Base-by-base conservation (phyloP, 2,329 filamentous ascomycete genomes). In the Capronia americana region DNA sequence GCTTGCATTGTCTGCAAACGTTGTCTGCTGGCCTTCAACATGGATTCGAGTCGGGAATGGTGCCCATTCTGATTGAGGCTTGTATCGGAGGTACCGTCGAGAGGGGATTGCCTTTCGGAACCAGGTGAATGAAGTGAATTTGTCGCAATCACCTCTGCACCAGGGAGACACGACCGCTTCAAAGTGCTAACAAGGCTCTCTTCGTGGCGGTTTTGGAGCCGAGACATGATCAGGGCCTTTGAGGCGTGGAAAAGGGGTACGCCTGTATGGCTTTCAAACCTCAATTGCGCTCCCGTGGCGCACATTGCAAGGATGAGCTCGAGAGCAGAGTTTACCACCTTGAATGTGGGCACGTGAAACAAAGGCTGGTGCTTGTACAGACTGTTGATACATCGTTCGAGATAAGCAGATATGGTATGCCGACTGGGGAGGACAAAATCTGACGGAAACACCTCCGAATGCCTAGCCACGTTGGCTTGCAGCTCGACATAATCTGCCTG, bases 321-420 rank as follows among this genome's bases (percentile, higher is more conserved):
- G 0, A 89, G 85, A 0, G 88, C 86, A n/a, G 87, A 83, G n/a
- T 88, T 85, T 7, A 84, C 84, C 0, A 88, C 84, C 1, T 83
- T 81, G 54, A 91, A 80, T 0, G 89, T 91, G 0, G 89, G 87
- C 4, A 91, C 78, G 74, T 92, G 90, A 26, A 92, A 79, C 67
- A 92, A 86, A 0, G 85, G 85, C 48, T 87, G 80, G 67, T 87
- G 84, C 30, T 84, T 81, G 63, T 87, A 82, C 64, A 92, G 91
- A 0, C 89, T 88, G 65, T 84, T 86, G 61, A 91, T 85, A 71
- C 90, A 92, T 1, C 88, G 89, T 64, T 90, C 88, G 32, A 92
- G 77, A 68, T 91, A 92, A 44, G 90, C 80, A 2, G 87, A 88
- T 30, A 92, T 75, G 0, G 90, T 90, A 70, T 91, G 85, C 2